Base-by-base conservation (phyloP, 257 asterid species). In the Misopates orontium region DNA sequence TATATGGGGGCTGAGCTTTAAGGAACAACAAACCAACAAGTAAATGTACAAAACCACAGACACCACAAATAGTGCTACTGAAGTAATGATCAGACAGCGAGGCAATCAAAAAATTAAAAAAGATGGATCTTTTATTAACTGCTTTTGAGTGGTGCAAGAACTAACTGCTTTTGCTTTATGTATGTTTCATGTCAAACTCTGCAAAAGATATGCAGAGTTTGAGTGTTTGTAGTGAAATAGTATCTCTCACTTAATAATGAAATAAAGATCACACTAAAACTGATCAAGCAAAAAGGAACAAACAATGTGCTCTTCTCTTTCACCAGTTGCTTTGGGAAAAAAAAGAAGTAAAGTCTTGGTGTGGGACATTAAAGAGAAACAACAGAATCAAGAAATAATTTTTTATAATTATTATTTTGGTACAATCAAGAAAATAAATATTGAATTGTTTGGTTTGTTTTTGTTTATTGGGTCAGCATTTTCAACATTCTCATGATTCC, bases 361-460 rank as follows among this genome's bases (percentile, higher is more conserved):
- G 83, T 75, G 79, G 82, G 78, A 79, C 66, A n/a, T 64, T 71
- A 65, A 14, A 79, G 65, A 72, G 73, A 62, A 60, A 60, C 44
- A 8, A 56, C 57, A 72, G 53, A 68, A 69, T 67, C 56, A 41
- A 56, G 67, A 64, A 31, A 49, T 54, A 21, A 13, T 21, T 21
- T 9, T 10, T 1, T 20, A 11, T 9, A 10, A 21, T 9, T 22
- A 54, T 23, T n/a, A 17, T 3, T 12, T 23, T 52, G 20, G 28
- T 10, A 2, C 25, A 14, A 7, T 23, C 22, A 13, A 15, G 8
- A 47, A 22, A 56, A 18, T 52, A 47, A 36, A 4, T 36, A 36
- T 36, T 36, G 11, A 4, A 36, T 36, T 28, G 60, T 60, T 56
- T 10, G 25, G 17, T 16, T n/a, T n/a, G n/a, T n/a, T n/a, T 60